Conservation (phyloP, 169 alveolate genomes). For the Sarcocystis neurona region DNA sequence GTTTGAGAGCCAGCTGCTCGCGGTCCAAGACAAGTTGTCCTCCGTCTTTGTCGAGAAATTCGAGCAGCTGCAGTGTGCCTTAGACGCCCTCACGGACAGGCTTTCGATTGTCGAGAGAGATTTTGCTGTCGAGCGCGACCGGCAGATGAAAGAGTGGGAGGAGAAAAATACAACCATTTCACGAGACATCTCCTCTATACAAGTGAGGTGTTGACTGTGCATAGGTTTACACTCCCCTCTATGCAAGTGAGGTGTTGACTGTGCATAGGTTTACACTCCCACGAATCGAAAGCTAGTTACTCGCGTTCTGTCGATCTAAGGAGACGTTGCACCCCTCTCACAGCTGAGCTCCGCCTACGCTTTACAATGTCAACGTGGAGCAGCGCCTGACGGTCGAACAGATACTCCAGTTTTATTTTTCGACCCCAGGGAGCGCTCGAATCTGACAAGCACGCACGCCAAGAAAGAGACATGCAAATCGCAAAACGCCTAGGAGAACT, state of each 20-base stretch:
- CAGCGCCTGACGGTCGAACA: background rate
- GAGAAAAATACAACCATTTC: conserved; percentile 48
- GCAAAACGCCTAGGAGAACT: conserved; percentile 64
- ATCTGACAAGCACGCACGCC: conserved; percentile 49
- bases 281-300: no score
- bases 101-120: conserved; percentile 63
- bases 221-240: background rate
- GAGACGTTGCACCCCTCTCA: no score
- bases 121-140: conserved; percentile 55
- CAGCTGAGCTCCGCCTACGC: no score
- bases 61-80: conserved; percentile 48
- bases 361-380: no score
- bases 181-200: conserved; percentile 47
- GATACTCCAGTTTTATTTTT: background rate
- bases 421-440: conserved; percentile 63
- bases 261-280: background rate
- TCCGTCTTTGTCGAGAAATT: conserved; percentile 56
- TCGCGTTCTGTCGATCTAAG: no score
- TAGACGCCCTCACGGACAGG: conserved; percentile 59
- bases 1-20: conserved; percentile 64
- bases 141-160: conserved; percentile 46
- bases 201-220: conserved; percentile 24
- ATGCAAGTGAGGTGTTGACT: background rate
- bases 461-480: conserved; percentile 61
- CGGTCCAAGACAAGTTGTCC: conserved; percentile 61